Percentiles rank a stretch among this genome's conserved stretches.
phyloP scores from a whole-genome alignment of 148 eudicot genomes.

The Chenopodium formosanum region DNA sequence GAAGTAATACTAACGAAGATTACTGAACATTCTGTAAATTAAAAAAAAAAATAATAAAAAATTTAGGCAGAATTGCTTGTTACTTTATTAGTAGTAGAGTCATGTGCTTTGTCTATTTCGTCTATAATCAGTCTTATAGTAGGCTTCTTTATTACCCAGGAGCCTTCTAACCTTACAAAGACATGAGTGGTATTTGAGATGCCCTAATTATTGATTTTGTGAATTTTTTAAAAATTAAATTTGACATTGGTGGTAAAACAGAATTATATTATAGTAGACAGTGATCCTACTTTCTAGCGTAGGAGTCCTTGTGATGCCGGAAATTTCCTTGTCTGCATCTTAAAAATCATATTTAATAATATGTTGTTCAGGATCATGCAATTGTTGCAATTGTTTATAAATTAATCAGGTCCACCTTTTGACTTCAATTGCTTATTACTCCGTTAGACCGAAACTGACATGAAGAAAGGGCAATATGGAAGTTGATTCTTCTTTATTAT shows the following conservation, averaged over 20 bases:
- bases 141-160: background rate
- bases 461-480: background rate
- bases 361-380: background rate
- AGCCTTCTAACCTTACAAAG: background rate
- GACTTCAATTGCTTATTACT: background rate
- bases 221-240: background rate
- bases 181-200: background rate
- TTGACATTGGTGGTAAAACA: background rate
- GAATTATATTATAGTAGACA: background rate
- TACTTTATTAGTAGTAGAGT: background rate
- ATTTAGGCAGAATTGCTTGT: no score
- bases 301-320: background rate
- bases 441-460: background rate
- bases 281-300: background rate
- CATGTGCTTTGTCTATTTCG: background rate
- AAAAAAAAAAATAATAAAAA: background rate
- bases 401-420: background rate
- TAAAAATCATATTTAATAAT: background rate
- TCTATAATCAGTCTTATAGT: background rate
- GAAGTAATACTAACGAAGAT: background rate
- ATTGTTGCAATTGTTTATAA: background rate
- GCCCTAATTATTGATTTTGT: background rate
- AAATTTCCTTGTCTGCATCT: background rate
- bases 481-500: background rate
- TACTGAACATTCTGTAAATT: background rate